Percentiles rank a stretch among this genome's conserved stretches.
Conservation (phyloP, 208 protist species). For the Trichomonas vaginalis region DNA sequence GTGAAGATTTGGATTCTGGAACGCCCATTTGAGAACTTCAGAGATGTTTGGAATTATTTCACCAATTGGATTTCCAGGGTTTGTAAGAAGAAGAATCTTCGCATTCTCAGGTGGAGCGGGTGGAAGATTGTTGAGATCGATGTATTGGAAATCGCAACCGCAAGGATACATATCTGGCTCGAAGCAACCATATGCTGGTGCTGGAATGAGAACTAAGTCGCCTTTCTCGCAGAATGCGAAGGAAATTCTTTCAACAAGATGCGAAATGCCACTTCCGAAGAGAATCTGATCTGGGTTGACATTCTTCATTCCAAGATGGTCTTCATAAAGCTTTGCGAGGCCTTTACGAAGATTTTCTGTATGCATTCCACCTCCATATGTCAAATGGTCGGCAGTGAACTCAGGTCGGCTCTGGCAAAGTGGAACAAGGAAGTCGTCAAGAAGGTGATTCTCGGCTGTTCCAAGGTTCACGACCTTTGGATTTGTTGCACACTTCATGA, state of each 20-base stretch:
- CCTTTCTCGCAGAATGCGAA: background rate
- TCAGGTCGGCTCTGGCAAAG: background rate
- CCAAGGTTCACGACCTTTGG: background rate
- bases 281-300: background rate
- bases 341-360: background rate
- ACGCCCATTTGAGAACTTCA: background rate
- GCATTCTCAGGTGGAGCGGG: background rate
- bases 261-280: background rate
- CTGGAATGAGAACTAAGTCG: background rate
- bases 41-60: background rate
- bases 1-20: background rate
- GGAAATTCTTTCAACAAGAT: background rate
- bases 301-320: background rate
- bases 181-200: background rate
- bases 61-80: slow-evolving; percentile 1
- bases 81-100: background rate
- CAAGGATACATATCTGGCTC: background rate
- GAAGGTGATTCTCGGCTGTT: background rate
- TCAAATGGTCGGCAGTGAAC: background rate
- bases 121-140: background rate
- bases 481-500: background rate
- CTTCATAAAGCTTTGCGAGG: background rate
- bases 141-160: background rate
- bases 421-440: background rate
- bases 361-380: background rate